A percentile compares a stretch with the other conserved stretches of the same genome.
These are phyloP conservation scores for Proliferodiscus dingleyae DNA, from an alignment of 2,329 filamentous ascomycete genomes.

Conservation along the genomic window DNA sequence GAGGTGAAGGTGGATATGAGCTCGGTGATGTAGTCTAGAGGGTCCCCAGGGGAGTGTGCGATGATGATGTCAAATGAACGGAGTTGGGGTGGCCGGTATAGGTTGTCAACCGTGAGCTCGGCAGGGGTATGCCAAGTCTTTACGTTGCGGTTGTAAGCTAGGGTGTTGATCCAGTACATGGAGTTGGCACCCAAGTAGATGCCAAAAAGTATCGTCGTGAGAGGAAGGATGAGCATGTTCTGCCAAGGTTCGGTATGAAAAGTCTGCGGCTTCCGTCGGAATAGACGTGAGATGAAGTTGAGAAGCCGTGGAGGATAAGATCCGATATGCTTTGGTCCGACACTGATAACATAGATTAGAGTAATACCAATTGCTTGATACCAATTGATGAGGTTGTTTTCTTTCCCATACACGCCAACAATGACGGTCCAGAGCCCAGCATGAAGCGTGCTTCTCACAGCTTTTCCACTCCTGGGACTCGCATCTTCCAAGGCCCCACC, in stretches of 20 bases:
- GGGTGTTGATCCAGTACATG: slow-evolving; percentile 24
- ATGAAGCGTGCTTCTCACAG: slow-evolving; percentile 22
- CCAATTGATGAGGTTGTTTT: slow-evolving; percentile 23
- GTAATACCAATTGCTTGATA: slow-evolving; percentile 22
- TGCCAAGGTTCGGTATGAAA: slow-evolving; percentile 22
- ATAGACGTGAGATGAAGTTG: slow-evolving; percentile 16
- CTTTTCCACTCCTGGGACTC: slow-evolving; percentile 12
- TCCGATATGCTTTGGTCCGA: slow-evolving; percentile 26
- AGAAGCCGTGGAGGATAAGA: slow-evolving; percentile 23
- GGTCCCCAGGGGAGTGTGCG: slow-evolving; percentile 23
- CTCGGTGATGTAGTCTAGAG: slow-evolving; percentile 13
- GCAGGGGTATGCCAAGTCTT: slow-evolving; percentile 18
- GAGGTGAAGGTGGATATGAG: slow-evolving; percentile 18
- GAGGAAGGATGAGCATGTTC: slow-evolving; percentile 16
- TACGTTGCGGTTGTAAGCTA: slow-evolving; percentile 18
- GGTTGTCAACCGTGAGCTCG: slow-evolving; percentile 17
- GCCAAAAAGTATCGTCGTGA: slow-evolving; percentile 19
- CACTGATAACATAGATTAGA: slow-evolving; percentile 22
- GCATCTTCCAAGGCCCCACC: slow-evolving; percentile 23
- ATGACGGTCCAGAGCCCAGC: slow-evolving; percentile 19
- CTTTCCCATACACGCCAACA: slow-evolving; percentile 20
- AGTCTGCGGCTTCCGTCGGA: slow-evolving; percentile 15
- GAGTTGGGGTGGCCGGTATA: slow-evolving; percentile 21
- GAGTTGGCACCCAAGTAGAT: slow-evolving; percentile 18
- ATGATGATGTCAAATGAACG: slow-evolving; percentile 27